A percentile compares a stretch with the other conserved stretches of the same genome.
Evolutionary conservation across 1,284 basidiomycete species (phyloP).

Genomic region (Heterobasidion irregulare): DNA sequence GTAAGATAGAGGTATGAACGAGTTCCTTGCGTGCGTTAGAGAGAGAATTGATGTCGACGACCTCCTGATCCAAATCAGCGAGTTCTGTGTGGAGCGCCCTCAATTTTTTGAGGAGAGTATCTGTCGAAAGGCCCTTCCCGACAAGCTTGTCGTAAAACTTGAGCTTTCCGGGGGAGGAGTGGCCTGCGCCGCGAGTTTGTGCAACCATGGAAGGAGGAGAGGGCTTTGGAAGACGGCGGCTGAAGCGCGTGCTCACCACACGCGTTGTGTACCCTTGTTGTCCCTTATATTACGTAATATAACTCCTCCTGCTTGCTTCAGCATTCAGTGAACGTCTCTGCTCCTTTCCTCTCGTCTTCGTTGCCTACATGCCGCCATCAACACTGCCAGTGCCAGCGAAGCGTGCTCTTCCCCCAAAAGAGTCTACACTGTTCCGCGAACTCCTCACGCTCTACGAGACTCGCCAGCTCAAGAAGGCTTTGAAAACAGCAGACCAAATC

Average conservation of each 20-base stretch:
- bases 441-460: slow-evolving; percentile 88
- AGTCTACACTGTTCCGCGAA: slow-evolving; percentile 83
- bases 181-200: slow-evolving; percentile 52
- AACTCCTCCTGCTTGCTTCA: not conserved
- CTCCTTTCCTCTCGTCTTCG: not conserved
- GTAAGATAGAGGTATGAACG: slow-evolving; percentile 70
- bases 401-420: slow-evolving; percentile 70
- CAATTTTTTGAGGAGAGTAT: slow-evolving; percentile 78
- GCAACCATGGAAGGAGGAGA: slow-evolving; percentile 46
- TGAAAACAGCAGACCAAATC: slow-evolving; percentile 91
- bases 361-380: slow-evolving; percentile 6
- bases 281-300: slow-evolving; percentile 1
- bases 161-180: slow-evolving; percentile 51
- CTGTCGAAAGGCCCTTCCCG: slow-evolving; percentile 61
- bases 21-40: slow-evolving; percentile 70
- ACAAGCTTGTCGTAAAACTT: slow-evolving; percentile 74
- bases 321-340: too few relatives aligned
- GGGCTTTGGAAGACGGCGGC: not conserved
- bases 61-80: slow-evolving; percentile 81
- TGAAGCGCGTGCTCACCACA: slow-evolving; percentile 13
- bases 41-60: slow-evolving; percentile 70
- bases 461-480: slow-evolving; percentile 83
- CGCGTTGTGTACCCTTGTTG: slow-evolving; percentile 35
- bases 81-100: slow-evolving; percentile 80
- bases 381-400: slow-evolving; percentile 29